Percentiles rank a stretch among this genome's conserved stretches.
Conservation (phyloP, 352 stramenopile genomes). For the Phytophthora citrophthora region DNA sequence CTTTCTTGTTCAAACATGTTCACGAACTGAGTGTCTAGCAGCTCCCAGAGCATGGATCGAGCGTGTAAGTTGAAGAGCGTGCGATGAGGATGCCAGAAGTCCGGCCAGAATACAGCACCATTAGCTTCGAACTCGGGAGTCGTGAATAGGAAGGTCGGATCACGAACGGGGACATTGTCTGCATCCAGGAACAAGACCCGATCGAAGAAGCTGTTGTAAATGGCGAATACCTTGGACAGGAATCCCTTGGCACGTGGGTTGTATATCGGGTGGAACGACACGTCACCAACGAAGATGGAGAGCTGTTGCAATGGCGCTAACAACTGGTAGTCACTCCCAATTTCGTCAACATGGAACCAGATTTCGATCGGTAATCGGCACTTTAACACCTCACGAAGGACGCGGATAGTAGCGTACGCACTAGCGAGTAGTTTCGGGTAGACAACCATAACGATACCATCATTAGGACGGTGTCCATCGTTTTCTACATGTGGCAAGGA, state of each 20-base stretch:
- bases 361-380: slow-evolving; percentile 60
- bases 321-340: slow-evolving; percentile 17
- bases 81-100: slow-evolving; percentile 64
- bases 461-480: background rate
- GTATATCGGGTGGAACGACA: slow-evolving; percentile 42
- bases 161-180: slow-evolving; percentile 53
- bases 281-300: slow-evolving; percentile 17
- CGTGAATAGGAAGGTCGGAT: slow-evolving; percentile 59
- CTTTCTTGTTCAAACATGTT: slow-evolving; percentile 76
- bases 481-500: slow-evolving; percentile 18
- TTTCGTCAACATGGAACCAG: slow-evolving; percentile 49
- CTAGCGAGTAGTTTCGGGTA: slow-evolving; percentile 54
- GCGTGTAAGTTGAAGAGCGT: slow-evolving; percentile 68
- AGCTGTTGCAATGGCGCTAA: slow-evolving; percentile 36
- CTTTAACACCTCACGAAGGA: slow-evolving; percentile 36
- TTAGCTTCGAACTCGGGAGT: slow-evolving; percentile 35
- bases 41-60: slow-evolving; percentile 56
- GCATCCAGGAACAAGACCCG: slow-evolving; percentile 60
- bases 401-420: slow-evolving; percentile 40
- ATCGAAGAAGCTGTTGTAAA: slow-evolving; percentile 54
- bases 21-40: slow-evolving; percentile 47
- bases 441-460: slow-evolving; percentile 57
- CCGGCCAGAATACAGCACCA: slow-evolving; percentile 71
- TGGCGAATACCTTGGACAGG: slow-evolving; percentile 53
- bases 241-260: slow-evolving; percentile 44